Evolutionary conservation across 768 basidiomycete genomes (phyloP).

Genomic region (Lactarius indigo): DNA sequence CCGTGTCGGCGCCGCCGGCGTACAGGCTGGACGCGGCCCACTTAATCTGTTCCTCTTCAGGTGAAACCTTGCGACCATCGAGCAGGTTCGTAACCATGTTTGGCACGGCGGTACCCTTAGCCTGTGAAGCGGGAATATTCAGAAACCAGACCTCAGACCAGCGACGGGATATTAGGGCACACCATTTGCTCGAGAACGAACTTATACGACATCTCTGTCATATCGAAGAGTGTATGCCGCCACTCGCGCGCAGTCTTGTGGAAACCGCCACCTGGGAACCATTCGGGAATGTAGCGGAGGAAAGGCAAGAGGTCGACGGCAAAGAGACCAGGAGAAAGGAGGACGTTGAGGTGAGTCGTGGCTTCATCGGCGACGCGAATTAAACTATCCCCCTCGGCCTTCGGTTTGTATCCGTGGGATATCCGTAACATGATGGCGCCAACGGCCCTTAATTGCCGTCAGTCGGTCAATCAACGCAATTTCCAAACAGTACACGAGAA

Average conservation of each 20-base stretch:
- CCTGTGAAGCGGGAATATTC: neutral
- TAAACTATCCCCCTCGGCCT: slow-evolving; percentile 21
- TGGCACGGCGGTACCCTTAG: slow-evolving; percentile 22
- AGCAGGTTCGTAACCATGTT: slow-evolving; percentile 24
- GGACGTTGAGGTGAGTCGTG: slow-evolving; percentile 22
- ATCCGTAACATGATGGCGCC: slow-evolving; percentile 26
- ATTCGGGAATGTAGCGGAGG: slow-evolving; percentile 27
- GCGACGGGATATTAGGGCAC: neutral
- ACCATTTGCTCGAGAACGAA: slow-evolving; percentile 25
- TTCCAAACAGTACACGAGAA: neutral
- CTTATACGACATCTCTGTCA: slow-evolving; percentile 22
- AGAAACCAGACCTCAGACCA: neutral
- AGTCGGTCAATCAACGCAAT: neutral
- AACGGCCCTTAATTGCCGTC: slow-evolving; percentile 15
- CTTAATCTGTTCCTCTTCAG: slow-evolving; percentile 25
- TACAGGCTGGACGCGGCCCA: slow-evolving; percentile 30
- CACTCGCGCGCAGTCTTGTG: slow-evolving; percentile 26
- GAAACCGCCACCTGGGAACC: slow-evolving; percentile 29
- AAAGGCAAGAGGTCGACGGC: slow-evolving; percentile 27
- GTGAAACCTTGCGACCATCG: slow-evolving; percentile 17
- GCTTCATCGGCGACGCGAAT: slow-evolving; percentile 28
- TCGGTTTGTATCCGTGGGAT: slow-evolving; percentile 26
- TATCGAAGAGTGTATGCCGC: slow-evolving; percentile 21
- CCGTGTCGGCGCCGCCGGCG: slow-evolving; percentile 29
- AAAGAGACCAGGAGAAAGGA: slow-evolving; percentile 20